Evolutionary conservation across 1,139 yeast genomes (phyloP), one percentile per base, ranked within the genome.

Genomic region (Zhuliangozyma blackwelliae): DNA sequence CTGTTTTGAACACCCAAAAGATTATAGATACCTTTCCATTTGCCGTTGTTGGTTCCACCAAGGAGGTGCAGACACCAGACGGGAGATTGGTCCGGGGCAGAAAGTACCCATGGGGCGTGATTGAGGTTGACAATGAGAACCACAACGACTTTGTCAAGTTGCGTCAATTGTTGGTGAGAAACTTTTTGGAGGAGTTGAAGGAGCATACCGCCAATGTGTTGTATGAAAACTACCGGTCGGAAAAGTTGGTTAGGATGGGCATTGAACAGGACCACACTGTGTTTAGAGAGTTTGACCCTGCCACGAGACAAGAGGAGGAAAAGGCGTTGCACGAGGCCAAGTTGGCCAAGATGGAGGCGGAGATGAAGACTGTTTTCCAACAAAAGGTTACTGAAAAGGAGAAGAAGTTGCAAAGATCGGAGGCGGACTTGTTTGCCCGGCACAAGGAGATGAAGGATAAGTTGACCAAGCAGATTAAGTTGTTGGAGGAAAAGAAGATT

Each of bases 391-490:
- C 85, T 41, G 97, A 90, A 65, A 94, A 94, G 80, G 99, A 94
- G 65, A 87, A 89, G 75, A 90, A 90, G 69, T 78, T 94, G 60
- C 96, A 90, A 70, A 87, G 90, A 67, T 88, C 97, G 34, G 98
- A 94, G 67, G 95, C 96, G 40, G 98, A 94, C 64, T 77, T 94
- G 56, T 92, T 92, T 61, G 79, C 95, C 29, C 82, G 95, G 62
- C 98, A 94, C 65, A 87, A 88, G 63, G 97, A 92, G 61, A 89
- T 92, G 94, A 90, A 92, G 69, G 97, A 90, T 56, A 88, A 87
- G 63, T 75, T 92, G 57, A 75, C 85, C 50, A 85, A 85, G 61
- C 97, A 90, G 65, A 81, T 92, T 48, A 82, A 82, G 57, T 79
- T 89, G 52, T 75, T 92, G 57, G 97, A 92, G 62, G 97, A 89